phyloP scores from a whole-genome alignment of 176 grass and related monocot genomes.

The Oropetium thomaeum region DNA sequence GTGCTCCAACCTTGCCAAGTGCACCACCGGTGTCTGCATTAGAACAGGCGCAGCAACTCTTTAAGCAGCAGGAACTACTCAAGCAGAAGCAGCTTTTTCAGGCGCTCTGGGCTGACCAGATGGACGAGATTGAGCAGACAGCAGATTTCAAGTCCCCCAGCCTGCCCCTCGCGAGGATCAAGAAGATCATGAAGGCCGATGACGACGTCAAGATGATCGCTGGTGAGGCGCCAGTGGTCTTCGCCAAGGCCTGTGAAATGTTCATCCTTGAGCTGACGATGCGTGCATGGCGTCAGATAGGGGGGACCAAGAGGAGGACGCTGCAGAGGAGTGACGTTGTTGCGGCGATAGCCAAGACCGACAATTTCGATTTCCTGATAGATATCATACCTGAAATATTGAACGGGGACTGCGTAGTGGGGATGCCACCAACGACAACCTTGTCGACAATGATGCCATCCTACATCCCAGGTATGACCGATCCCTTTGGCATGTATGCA shows the following conservation, averaged over 20 bases:
- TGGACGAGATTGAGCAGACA: constrained; percentile 45
- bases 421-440: neutral
- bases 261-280: constrained; percentile 76
- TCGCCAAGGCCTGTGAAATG: constrained; percentile 69
- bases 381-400: constrained; percentile 56
- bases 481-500: constrained; percentile 6
- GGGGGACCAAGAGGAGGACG: constrained; percentile 51
- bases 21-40: constrained; percentile 16
- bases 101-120: constrained; percentile 52
- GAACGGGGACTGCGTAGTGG: constrained; percentile 27
- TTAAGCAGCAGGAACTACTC: constrained; percentile 39
- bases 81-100: constrained; percentile 48
- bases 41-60: constrained; percentile 43
- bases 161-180: constrained; percentile 64
- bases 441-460: constrained; percentile 1
- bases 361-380: constrained; percentile 61
- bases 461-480: constrained; percentile 21
- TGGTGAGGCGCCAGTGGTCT: constrained; percentile 51
- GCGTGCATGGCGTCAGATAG: constrained; percentile 49
- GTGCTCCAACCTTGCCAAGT: neutral
- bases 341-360: constrained; percentile 36
- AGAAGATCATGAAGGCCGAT: constrained; percentile 87
- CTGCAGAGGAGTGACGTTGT: constrained; percentile 57
- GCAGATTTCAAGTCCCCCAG: constrained; percentile 48
- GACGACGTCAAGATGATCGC: constrained; percentile 64